Evolutionary conservation across 2,329 filamentous ascomycete genomes (phyloP).

Genomic region (Exophiala oligosperma): DNA sequence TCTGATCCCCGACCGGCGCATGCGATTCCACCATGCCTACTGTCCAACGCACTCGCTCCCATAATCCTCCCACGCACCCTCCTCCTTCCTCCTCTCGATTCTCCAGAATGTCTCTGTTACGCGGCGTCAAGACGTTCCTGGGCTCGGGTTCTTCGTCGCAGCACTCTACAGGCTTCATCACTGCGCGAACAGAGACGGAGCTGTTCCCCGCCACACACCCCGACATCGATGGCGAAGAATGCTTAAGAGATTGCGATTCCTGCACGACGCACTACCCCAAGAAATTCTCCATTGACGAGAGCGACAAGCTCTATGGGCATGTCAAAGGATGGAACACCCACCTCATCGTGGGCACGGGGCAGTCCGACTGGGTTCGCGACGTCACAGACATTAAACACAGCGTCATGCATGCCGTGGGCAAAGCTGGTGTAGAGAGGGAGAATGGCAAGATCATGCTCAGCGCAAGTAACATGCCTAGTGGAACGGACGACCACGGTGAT

Average conservation of each 20-base stretch:
- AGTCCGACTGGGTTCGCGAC: constrained; percentile 90
- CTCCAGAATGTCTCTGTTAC: constrained; percentile 20
- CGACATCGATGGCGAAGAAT: constrained; percentile 82
- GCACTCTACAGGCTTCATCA: constrained; percentile 41
- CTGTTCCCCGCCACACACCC: constrained; percentile 76
- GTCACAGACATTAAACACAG: constrained; percentile 84
- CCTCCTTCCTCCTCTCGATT: neutral
- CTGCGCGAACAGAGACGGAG: constrained; percentile 46
- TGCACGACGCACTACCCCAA: constrained; percentile 80
- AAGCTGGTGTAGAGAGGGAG: constrained; percentile 36
- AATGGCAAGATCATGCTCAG: constrained; percentile 29
- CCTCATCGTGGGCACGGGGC: constrained; percentile 88
- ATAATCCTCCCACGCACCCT: neutral
- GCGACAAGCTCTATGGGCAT: constrained; percentile 78
- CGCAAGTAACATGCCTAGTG: constrained; percentile 26
- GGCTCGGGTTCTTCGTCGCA: constrained; percentile 6
- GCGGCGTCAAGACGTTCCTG: constrained; percentile 18
- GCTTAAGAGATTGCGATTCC: constrained; percentile 78
- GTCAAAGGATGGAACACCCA: constrained; percentile 89
- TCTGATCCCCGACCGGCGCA: neutral
- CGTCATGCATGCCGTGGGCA: constrained; percentile 73
- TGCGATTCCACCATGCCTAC: neutral
- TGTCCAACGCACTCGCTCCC: neutral
- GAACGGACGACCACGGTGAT: constrained; percentile 12
- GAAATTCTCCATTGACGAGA: constrained; percentile 69